Percentiles rank a stretch among this genome's conserved stretches.
Conservation (phyloP, 768 basidiomycete species). For the Tulasnella sp. region DNA sequence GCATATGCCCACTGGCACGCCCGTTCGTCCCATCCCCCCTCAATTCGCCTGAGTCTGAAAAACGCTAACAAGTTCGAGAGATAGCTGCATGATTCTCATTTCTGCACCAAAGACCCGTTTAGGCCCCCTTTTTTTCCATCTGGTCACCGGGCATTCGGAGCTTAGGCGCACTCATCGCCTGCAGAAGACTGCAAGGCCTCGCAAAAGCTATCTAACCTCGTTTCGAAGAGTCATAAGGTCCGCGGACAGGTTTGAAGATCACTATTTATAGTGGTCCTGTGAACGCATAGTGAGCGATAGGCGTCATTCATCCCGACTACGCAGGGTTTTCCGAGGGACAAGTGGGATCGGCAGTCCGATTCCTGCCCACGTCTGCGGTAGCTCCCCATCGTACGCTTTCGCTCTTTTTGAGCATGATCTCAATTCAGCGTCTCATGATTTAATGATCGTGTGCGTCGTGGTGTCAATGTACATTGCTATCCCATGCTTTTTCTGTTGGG, state of each 20-base stretch:
- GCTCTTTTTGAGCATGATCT: neutral
- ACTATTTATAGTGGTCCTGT: neutral
- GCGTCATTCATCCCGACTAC: neutral
- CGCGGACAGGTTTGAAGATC: neutral
- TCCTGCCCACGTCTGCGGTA: neutral
- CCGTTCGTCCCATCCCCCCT: neutral
- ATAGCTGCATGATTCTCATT: neutral
- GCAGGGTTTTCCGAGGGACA: neutral
- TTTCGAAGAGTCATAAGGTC: constrained; percentile 2
- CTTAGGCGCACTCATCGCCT: neutral
- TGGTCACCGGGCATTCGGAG: neutral
- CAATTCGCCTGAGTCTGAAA: neutral
- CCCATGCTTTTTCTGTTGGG: neutral
- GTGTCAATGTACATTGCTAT: neutral
- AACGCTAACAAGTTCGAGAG: neutral
- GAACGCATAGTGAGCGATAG: neutral
- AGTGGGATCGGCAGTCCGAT: constrained; percentile 7
- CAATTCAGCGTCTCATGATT: neutral
- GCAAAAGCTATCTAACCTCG: neutral
- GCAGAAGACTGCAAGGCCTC: neutral
- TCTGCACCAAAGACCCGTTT: neutral
- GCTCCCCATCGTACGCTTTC: neutral
- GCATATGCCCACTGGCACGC: constrained; percentile 10
- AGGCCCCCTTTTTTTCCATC: neutral
- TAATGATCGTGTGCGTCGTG: neutral